Evolutionary conservation across 352 stramenopile species (phyloP).

Genomic region (Phytopythium ostracodes): DNA sequence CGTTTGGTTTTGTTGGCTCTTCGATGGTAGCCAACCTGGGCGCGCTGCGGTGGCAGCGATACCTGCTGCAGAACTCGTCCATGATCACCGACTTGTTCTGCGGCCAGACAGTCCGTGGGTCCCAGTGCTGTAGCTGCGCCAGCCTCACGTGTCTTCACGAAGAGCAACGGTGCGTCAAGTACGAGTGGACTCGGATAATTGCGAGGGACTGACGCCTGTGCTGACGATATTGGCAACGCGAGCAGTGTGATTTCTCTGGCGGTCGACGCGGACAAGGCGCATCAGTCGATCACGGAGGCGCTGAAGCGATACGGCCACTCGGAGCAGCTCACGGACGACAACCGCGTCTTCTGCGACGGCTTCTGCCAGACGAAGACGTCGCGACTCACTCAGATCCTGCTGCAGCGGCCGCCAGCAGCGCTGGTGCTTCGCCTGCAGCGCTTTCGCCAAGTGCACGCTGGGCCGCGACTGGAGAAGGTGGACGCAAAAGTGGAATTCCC

Average conservation of each 20-base stretch:
- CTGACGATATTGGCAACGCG: slow-evolving; percentile 1
- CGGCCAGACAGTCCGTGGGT: slow-evolving; percentile 74
- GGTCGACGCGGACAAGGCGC: slow-evolving; percentile 31
- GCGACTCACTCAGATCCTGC: slow-evolving; percentile 62
- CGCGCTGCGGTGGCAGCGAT: slow-evolving; percentile 53
- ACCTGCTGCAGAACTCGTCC: slow-evolving; percentile 53
- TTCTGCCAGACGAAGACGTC: slow-evolving; percentile 67
- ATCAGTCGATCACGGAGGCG: slow-evolving; percentile 47
- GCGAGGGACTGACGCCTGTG: neutral
- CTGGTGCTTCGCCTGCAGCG: slow-evolving; percentile 70
- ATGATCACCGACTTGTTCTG: slow-evolving; percentile 69
- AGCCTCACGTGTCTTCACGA: slow-evolving; percentile 71
- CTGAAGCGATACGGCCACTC: slow-evolving; percentile 46
- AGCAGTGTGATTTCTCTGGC: slow-evolving; percentile 58
- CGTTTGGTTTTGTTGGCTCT: too few species aligned
- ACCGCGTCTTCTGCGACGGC: slow-evolving; percentile 66
- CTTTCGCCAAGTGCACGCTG: slow-evolving; percentile 45
- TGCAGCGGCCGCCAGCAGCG: slow-evolving; percentile 49
- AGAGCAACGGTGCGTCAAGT: slow-evolving; percentile 37
- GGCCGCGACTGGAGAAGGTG: slow-evolving; percentile 44
- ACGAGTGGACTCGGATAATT: neutral
- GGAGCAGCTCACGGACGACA: slow-evolving; percentile 58
- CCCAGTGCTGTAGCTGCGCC: slow-evolving; percentile 68
- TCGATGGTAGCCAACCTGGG: slow-evolving; percentile 54
- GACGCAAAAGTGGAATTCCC: slow-evolving; percentile 57